Conservation (phyloP, 495 filamentous ascomycete genomes). For the Alectoria sarmentosa region DNA sequence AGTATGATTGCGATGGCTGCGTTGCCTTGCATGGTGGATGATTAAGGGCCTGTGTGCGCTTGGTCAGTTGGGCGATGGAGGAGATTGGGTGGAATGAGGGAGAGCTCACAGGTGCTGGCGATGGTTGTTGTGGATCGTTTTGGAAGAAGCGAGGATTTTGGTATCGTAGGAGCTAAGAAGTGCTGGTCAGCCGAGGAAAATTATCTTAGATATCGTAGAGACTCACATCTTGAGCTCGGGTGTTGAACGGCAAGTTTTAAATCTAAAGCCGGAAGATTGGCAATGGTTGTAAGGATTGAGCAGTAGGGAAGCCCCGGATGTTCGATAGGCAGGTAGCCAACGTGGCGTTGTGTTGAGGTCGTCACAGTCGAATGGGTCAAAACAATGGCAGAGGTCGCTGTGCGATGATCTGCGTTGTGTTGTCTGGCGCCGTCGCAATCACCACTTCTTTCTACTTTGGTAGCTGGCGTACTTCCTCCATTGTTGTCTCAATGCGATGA, state of each 20-base stretch:
- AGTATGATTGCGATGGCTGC: background rate
- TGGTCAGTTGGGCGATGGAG: background rate
- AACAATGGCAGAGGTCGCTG: background rate
- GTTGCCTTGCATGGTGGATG: background rate
- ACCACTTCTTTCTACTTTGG: background rate
- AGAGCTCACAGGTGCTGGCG: background rate
- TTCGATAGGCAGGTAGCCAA: background rate
- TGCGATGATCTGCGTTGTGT: slow-evolving; percentile 6
- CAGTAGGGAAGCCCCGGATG: background rate
- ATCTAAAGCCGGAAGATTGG: background rate
- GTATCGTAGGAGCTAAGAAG: background rate
- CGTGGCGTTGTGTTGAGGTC: background rate
- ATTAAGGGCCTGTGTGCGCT: background rate
- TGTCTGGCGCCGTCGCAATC: background rate
- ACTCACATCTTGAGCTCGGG: background rate
- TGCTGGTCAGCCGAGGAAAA: background rate
- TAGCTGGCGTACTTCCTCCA: background rate
- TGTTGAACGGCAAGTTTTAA: background rate
- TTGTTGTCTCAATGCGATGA: background rate
- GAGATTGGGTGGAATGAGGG: background rate
- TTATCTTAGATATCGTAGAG: background rate
- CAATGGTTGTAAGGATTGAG: background rate
- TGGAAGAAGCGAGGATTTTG: background rate
- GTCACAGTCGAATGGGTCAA: background rate
- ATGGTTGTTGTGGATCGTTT: background rate